These are phyloP conservation scores for Boletus tomentosulus DNA, from an alignment of 768 basidiomycete species.

Conservation along the genomic window DNA sequence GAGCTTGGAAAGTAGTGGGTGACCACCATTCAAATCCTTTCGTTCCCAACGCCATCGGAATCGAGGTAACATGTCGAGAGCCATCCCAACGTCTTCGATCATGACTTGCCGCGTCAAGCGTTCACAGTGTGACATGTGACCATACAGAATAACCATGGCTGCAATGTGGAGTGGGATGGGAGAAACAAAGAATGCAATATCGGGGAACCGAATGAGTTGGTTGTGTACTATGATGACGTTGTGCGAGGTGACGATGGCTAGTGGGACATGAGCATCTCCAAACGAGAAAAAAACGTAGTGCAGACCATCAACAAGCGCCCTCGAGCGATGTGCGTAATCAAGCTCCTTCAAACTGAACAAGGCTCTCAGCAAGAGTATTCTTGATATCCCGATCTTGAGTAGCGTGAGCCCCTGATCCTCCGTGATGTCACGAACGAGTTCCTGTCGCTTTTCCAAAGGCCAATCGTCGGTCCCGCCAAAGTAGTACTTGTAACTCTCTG, in stretches of 20 bases:
- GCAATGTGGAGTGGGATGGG: conserved; percentile 87
- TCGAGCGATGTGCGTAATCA: conserved; percentile 57
- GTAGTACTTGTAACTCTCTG: conserved; percentile 68
- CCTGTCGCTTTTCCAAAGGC: conserved; percentile 58
- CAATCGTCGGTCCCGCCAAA: conserved; percentile 78
- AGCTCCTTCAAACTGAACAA: conserved; percentile 76
- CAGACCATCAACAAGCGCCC: conserved; percentile 76
- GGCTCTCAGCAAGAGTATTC: conserved; percentile 73
- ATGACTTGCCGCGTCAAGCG: conserved; percentile 60
- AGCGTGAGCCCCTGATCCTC: conserved; percentile 81
- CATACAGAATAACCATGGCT: conserved; percentile 87
- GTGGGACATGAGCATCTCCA: conserved; percentile 3
- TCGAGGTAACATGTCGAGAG: conserved; percentile 81
- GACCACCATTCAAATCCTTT: conserved; percentile 72
- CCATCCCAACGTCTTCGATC: conserved; percentile 81
- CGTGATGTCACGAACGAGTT: conserved; percentile 68
- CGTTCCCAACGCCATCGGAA: conserved; percentile 93
- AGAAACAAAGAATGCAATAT: conserved; percentile 84
- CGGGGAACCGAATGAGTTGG: conserved; percentile 78
- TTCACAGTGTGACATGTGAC: conserved; percentile 77
- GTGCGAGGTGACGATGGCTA: conserved; percentile 82
- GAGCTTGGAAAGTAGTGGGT: conserved; percentile 79
- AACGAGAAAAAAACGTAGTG: not conserved
- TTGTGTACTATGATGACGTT: conserved; percentile 84
- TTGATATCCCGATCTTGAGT: conserved; percentile 77